These are phyloP conservation scores for Termitomyces sp. DNA, from an alignment of 768 basidiomycete species.

Conservation along the genomic window DNA sequence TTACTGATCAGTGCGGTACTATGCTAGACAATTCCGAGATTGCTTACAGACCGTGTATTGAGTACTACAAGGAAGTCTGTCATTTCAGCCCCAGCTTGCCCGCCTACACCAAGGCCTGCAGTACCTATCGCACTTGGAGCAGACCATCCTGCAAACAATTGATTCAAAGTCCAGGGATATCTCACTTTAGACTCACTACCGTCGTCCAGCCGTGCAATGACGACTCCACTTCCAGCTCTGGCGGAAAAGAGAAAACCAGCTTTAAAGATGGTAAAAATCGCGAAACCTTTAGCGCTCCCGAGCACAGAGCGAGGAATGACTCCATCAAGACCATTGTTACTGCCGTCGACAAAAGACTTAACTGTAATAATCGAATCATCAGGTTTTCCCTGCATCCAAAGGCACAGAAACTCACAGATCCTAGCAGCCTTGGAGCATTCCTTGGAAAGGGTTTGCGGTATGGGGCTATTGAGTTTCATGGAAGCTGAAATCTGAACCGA, in stretches of 20 bases:
- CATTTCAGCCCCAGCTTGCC: slow-evolving; percentile 80
- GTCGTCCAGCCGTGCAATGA: slow-evolving; percentile 79
- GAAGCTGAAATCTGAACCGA: neutral
- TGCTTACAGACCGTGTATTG: slow-evolving; percentile 71
- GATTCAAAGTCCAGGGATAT: neutral
- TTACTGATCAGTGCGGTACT: slow-evolving; percentile 5
- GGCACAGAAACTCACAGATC: slow-evolving; percentile 56
- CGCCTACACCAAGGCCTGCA: slow-evolving; percentile 86
- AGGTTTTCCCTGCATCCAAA: neutral
- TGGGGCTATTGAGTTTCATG: slow-evolving; percentile 47
- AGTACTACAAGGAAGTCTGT: slow-evolving; percentile 90
- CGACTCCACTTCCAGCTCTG: slow-evolving; percentile 81
- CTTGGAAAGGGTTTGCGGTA: slow-evolving; percentile 64
- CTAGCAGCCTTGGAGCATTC: slow-evolving; percentile 87
- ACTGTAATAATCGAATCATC: slow-evolving; percentile 49
- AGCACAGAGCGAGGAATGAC: slow-evolving; percentile 49
- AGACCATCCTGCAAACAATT: slow-evolving; percentile 66
- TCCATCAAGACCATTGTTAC: slow-evolving; percentile 83
- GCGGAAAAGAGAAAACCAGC: slow-evolving; percentile 73
- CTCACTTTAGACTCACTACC: slow-evolving; percentile 55
- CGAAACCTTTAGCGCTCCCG: slow-evolving; percentile 65
- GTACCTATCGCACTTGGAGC: slow-evolving; percentile 94
- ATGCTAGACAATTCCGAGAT: slow-evolving; percentile 3
- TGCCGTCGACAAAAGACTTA: slow-evolving; percentile 76
- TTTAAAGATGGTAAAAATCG: slow-evolving; percentile 88